Evolutionary conservation across 495 filamentous ascomycete species (phyloP).

Genomic region (Talaromyces ruber): DNA sequence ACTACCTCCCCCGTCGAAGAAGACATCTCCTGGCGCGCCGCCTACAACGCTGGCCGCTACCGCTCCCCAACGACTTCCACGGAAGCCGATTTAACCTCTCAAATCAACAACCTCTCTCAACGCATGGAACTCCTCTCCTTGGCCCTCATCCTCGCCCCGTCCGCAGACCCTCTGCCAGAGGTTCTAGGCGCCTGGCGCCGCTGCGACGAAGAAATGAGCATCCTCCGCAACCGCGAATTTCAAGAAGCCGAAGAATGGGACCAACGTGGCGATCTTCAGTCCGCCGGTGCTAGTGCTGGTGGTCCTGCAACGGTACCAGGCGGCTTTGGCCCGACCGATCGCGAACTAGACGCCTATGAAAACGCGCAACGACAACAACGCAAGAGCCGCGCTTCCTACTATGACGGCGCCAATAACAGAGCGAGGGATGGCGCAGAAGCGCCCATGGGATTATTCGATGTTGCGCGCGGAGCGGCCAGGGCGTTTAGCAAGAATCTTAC

Average conservation of each 20-base stretch:
- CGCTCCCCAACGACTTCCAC: constrained; percentile 28
- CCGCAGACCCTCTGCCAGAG: constrained; percentile 63
- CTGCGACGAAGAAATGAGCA: constrained; percentile 78
- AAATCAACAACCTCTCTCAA: constrained; percentile 47
- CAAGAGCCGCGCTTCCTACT: constrained; percentile 23
- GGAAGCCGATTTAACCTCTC: constrained; percentile 20
- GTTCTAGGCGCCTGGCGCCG: constrained; percentile 77
- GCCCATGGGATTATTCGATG: constrained; percentile 90
- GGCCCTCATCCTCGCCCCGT: constrained; percentile 71
- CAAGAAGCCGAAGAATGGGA: constrained; percentile 71
- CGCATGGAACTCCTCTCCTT: constrained; percentile 86
- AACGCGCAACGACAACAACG: constrained; percentile 27
- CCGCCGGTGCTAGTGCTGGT: not conserved
- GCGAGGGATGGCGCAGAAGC: constrained; percentile 54
- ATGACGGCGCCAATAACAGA: constrained; percentile 2
- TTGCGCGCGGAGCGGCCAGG: constrained; percentile 72
- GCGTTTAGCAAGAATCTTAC: constrained; percentile 61
- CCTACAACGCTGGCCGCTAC: constrained; percentile 79
- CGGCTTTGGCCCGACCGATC: constrained; percentile 44
- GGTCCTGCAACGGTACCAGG: constrained; percentile 51
- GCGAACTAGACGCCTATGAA: constrained; percentile 38
- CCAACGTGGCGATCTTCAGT: constrained; percentile 43
- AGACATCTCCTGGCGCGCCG: constrained; percentile 87
- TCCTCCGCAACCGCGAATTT: constrained; percentile 59
- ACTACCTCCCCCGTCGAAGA: constrained; percentile 40